Evolutionary conservation across 2,329 filamentous ascomycete species (phyloP).

Genomic region (Paraphaeosphaeria minitans): DNA sequence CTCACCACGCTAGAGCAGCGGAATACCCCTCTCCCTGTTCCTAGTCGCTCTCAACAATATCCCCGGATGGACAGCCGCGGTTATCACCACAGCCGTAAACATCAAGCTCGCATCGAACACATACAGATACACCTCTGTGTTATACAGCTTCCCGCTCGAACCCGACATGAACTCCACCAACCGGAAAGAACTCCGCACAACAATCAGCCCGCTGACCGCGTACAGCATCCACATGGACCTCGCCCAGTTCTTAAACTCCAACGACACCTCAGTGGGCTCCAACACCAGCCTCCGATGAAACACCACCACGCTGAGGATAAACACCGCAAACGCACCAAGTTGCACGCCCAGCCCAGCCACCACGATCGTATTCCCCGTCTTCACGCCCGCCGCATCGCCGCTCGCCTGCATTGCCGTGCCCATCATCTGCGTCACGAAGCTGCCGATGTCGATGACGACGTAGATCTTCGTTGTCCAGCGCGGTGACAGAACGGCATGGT

Average conservation of each 20-base stretch:
- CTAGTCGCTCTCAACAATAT: constrained; percentile 15
- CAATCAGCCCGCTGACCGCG: constrained; percentile 19
- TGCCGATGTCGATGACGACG: constrained; percentile 26
- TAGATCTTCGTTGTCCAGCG: constrained; percentile 35
- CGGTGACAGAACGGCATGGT: constrained; percentile 45
- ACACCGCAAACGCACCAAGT: constrained; percentile 20
- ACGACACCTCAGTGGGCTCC: constrained; percentile 12
- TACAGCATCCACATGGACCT: constrained; percentile 17
- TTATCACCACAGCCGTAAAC: constrained; percentile 15
- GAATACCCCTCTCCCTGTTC: constrained; percentile 13
- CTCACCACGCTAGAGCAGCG: neutral
- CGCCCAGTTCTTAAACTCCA: constrained; percentile 15
- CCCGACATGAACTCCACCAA: constrained; percentile 23
- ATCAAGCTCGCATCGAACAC: constrained; percentile 25
- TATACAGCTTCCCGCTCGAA: constrained; percentile 11
- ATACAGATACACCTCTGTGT: constrained; percentile 22
- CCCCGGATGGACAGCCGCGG: constrained; percentile 21
- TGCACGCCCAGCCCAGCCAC: constrained; percentile 22
- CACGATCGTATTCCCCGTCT: constrained; percentile 17
- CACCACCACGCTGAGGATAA: constrained; percentile 17
- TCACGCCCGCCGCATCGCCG: constrained; percentile 13
- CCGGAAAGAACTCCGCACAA: constrained; percentile 22
- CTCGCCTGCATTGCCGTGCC: constrained; percentile 25
- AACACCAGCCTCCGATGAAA: constrained; percentile 20
- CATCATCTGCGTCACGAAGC: constrained; percentile 27